Evolutionary conservation across 495 filamentous ascomycete species (phyloP).

Genomic region (Hypoxylon trugodes): DNA sequence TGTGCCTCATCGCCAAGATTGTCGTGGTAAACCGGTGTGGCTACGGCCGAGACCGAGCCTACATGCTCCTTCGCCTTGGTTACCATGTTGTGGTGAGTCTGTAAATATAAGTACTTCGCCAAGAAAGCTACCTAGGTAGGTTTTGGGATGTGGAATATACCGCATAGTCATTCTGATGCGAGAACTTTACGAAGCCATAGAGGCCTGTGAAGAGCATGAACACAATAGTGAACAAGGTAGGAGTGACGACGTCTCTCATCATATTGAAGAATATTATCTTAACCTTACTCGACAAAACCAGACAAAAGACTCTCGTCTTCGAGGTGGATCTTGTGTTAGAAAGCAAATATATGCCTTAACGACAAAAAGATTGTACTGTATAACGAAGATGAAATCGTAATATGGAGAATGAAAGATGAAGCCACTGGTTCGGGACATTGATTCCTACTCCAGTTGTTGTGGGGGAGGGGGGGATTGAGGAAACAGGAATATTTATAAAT

Average conservation of each 20-base stretch:
- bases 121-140: neutral
- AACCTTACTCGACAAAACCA: neutral
- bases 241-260: conserved; percentile 4
- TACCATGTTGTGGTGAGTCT: neutral
- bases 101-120: conserved; percentile 5
- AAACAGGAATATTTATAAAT: too few relatives aligned
- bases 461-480: too few relatives aligned
- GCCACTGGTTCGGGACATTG: too few relatives aligned
- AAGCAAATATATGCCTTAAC: too few relatives aligned
- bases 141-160: conserved; percentile 1
- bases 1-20: neutral
- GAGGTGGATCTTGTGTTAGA: neutral
- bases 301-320: neutral
- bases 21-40: neutral
- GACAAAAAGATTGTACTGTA: too few relatives aligned
- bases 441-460: too few relatives aligned
- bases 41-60: neutral
- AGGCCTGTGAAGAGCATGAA: conserved; percentile 18
- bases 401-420: too few relatives aligned
- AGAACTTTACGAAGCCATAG: conserved; percentile 30
- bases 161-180: neutral
- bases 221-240: conserved; percentile 8
- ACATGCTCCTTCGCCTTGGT: neutral
- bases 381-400: too few relatives aligned
- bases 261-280: neutral